Conservation (phyloP, 225 moss, liverwort and hornwort species). For the Bryoerythrophyllum caledonicum region DNA sequence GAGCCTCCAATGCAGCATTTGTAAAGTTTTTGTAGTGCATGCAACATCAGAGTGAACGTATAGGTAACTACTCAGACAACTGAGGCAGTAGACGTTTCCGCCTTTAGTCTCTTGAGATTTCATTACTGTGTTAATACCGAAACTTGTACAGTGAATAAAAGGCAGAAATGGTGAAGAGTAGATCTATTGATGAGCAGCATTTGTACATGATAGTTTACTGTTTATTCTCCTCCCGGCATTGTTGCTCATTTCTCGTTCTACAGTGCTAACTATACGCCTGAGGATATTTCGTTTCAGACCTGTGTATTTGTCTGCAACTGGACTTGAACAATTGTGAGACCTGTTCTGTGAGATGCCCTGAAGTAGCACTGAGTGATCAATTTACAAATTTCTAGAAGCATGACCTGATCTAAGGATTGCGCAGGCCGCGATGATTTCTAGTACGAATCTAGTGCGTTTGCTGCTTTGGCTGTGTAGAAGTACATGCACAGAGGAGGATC, state of each 20-base stretch:
- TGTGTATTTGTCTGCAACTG: neutral
- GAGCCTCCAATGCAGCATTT: neutral
- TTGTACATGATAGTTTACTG: too few relatives aligned
- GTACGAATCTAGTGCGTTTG: neutral
- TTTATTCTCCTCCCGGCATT: too few relatives aligned
- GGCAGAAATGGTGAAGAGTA: neutral
- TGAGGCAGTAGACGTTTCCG: neutral
- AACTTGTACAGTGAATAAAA: neutral
- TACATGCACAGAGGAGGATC: slow-evolving; percentile 82
- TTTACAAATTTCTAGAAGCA: neutral
- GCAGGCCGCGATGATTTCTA: neutral
- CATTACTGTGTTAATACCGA: neutral
- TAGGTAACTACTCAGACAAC: neutral
- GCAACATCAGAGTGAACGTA: neutral
- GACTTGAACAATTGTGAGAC: neutral
- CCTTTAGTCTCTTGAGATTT: neutral
- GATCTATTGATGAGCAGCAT: neutral
- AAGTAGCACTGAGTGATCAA: neutral
- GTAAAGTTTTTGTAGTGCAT: neutral
- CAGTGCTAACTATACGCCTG: too few relatives aligned
- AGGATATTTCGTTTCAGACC: too few relatives aligned
- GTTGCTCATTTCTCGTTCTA: neutral
- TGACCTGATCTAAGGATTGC: neutral
- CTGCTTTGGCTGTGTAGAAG: slow-evolving; percentile 37
- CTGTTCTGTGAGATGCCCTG: neutral